These are phyloP conservation scores for Jamesozyma jinghongensis DNA, from an alignment of 805 yeast species.

Conservation along the genomic window DNA sequence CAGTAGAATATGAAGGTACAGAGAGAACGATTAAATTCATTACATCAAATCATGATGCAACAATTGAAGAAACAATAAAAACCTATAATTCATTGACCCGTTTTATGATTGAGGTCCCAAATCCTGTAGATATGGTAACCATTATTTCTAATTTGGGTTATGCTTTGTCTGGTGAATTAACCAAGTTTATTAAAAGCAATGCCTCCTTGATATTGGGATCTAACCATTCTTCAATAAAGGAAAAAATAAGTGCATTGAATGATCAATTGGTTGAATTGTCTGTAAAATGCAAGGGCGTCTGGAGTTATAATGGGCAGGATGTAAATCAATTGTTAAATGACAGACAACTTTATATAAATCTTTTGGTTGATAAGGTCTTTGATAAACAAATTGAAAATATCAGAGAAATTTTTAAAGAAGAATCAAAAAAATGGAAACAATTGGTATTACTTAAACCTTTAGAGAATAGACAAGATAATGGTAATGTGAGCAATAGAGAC, in stretches of 20 bases:
- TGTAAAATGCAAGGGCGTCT: constrained; percentile 1
- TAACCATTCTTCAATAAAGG: constrained; percentile 7
- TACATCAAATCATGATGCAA: too few relatives aligned
- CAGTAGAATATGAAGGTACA: neutral
- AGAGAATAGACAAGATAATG: neutral
- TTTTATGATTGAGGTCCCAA: constrained; percentile 4
- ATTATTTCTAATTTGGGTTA: constrained; percentile 12
- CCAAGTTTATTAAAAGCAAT: constrained; percentile 18
- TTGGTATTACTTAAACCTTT: neutral
- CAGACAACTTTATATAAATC: constrained; percentile 16
- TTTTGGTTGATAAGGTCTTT: constrained; percentile 21
- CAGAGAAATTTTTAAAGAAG: constrained; percentile 11
- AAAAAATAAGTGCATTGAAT: constrained; percentile 7
- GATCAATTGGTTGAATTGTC: constrained; percentile 10
- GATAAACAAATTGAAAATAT: constrained; percentile 11
- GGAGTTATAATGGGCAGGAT: constrained; percentile 14
- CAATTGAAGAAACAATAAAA: constrained; percentile 3
- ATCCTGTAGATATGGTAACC: neutral
- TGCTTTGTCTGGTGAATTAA: constrained; percentile 16
- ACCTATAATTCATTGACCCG: constrained; percentile 7
- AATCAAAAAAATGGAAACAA: neutral
- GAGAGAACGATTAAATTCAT: neutral
- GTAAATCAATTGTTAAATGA: constrained; percentile 15
- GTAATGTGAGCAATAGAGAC: too few relatives aligned
- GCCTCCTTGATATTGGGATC: constrained; percentile 13